Evolutionary conservation across 176 grass and related monocot genomes (phyloP), one percentile per base, ranked within the genome.

Genomic region (Carex scoparia): DNA sequence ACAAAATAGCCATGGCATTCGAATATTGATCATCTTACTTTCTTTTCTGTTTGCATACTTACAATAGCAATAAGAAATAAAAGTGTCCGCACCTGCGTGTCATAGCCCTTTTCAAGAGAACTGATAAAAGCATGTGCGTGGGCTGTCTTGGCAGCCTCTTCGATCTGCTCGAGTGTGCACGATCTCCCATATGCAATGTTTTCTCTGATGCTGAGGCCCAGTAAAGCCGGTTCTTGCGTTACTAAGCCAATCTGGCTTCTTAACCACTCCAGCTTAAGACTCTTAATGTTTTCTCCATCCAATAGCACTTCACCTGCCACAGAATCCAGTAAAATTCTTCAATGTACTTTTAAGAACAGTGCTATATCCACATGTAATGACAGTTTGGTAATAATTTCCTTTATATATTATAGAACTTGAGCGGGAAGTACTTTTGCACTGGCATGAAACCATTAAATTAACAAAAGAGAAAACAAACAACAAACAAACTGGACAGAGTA

Each of bases 231-330:
- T 81, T 95, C 96, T 71, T 99, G 96, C 9, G 96, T 99, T 53
- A 99, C 96, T 83, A 99, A 85, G 79, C 96, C 96, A 89, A 99
- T 99, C 91, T 99, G 96, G 91, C 93, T 95, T 88, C 96, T 94
- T 85, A 99, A 88, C 96, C 96, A 99, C 90, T 95, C 93, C 61
- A 99, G 83, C 86, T 95, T 94, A 77, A 99, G 81, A 88, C 89
- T 94, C 87, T 95, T 99, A 85, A 99, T 99, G 74, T 99, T 99
- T 88, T 99, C 96, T 37, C 96, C 96, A 87, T 99, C 96, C 87
- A 99, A 86, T 68, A 99, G 91, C 61, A 99, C 96, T 94, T 99
- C 96, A 59, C 96, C 96, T 99, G 88, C 54, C 90, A 19, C 76
- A 89, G 69, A 69, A 56, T 44, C 13, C 65, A 46, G 23, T 2